Base-by-base conservation (phyloP, 495 filamentous ascomycete genomes). In the Thermothielavioides terrestris region DNA sequence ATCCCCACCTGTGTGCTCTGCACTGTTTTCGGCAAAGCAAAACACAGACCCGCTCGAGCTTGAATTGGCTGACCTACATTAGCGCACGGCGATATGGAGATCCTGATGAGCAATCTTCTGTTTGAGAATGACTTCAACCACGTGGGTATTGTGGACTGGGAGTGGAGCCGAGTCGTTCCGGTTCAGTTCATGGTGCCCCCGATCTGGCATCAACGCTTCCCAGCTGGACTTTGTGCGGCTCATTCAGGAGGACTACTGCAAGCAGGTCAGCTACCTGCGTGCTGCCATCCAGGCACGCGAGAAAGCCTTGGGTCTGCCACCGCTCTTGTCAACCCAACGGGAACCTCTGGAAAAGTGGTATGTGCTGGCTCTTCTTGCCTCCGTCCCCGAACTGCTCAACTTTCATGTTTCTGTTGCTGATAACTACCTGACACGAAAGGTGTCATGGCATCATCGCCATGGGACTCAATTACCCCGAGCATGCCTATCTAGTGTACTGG, bases 111-210 rank as follows among this genome's bases (percentile, higher is more conserved):
- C n/a, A 38, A 47, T 21, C 3, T 38, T 11, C 11, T 47, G 22
- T 47, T 47, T 14, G 34, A 47, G 34, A 20, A 28, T 1, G 44
- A 47, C 17, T 38, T 38, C 34, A 38, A 47, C 25, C 32, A 28
- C 4, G 44, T 47, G 10, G 44, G 32, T 5, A 9, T 47, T 17
- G 15, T 47, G 12, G 44, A 47, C 34, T 47, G 44, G 44, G 44
- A 47, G 22, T 47, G 44, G 32, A 47, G 44, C 44, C 44, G 44
- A 1, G 34, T 47, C 4, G 44, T 47, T 4, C 44, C 44, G 7
- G 44, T 17, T 4, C 44, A 47, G 25, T 21, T 47, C 12, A 37
- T 47, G 44, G 34, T 38, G 32, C 44, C 34, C 31, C 44, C 44
- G 1, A 20, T 38, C 6, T 47, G 44, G 44, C 44, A n/a, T 47